A percentile compares a stretch with the other conserved stretches of the same genome.
Evolutionary conservation across 305 asterid genomes (phyloP).

Genomic region (Fraxinus nigra): DNA sequence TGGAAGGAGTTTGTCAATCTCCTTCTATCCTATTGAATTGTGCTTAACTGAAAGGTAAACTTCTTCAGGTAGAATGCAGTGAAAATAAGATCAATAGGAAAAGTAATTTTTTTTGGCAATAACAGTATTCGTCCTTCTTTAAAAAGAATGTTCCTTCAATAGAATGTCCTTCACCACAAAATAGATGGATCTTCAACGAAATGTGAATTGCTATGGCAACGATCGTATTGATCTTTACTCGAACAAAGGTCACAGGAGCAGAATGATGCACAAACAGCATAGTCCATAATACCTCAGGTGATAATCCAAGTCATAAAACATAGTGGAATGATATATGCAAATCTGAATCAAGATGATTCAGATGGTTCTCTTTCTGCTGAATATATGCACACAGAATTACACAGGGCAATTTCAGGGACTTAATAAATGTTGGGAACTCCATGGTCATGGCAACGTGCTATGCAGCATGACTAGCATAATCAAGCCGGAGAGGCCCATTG

Average conservation of each 20-base stretch:
- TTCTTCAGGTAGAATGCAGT: neutral
- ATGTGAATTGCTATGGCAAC: neutral
- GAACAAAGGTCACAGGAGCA: neutral
- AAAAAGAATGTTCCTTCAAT: neutral
- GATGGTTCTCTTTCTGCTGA: neutral
- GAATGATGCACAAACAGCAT: neutral
- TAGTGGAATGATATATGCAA: neutral
- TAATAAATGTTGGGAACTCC: neutral
- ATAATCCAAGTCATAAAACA: neutral
- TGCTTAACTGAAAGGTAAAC: neutral
- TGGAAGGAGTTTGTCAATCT: neutral
- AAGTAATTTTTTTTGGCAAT: neutral
- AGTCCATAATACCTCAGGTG: neutral
- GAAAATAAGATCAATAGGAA: neutral
- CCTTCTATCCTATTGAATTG: neutral
- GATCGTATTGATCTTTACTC: neutral
- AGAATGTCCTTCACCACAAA: neutral
- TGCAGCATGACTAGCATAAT: slow-evolving; percentile 1
- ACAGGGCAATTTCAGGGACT: neutral
- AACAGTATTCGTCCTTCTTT: neutral
- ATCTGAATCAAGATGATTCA: neutral
- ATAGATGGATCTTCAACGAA: neutral
- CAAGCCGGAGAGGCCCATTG: slow-evolving; percentile 1
- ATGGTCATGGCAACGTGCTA: neutral
- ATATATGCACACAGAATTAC: neutral